Conservation (phyloP, 371 early-diverging fungal genomes). For the Coemansia sp. region DNA sequence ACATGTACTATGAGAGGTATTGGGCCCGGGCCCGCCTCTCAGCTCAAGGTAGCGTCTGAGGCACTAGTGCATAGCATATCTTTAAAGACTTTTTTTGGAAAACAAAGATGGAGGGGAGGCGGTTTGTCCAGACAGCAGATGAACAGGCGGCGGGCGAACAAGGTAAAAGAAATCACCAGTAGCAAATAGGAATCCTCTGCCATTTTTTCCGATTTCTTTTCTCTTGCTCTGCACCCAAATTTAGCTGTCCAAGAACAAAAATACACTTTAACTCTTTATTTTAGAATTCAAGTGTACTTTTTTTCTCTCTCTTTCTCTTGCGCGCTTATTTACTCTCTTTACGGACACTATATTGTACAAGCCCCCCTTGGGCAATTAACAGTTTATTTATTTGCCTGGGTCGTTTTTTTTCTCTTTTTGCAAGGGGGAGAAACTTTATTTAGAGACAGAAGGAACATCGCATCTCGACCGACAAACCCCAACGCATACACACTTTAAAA, state of each 20-base stretch:
- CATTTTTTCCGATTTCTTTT: no score
- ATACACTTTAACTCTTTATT: neutral
- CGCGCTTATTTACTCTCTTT: neutral
- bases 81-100: neutral
- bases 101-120: neutral
- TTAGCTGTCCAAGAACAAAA: no score
- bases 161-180: no score
- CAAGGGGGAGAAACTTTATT: neutral
- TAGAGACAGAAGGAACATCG: neutral
- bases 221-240: no score
- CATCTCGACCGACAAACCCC: neutral
- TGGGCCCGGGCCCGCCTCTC: no score
- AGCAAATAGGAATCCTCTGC: no score
- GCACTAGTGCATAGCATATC: neutral
- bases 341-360: no score
- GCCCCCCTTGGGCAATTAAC: no score
- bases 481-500: neutral
- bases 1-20: no score
- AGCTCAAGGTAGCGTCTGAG: neutral
- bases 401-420: neutral
- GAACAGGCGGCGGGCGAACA: neutral
- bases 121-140: no score
- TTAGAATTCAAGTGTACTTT: neutral
- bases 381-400: neutral
- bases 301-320: neutral